Evolutionary conservation across 305 asterid species (phyloP).

Genomic region (Fraxinus platypoda): DNA sequence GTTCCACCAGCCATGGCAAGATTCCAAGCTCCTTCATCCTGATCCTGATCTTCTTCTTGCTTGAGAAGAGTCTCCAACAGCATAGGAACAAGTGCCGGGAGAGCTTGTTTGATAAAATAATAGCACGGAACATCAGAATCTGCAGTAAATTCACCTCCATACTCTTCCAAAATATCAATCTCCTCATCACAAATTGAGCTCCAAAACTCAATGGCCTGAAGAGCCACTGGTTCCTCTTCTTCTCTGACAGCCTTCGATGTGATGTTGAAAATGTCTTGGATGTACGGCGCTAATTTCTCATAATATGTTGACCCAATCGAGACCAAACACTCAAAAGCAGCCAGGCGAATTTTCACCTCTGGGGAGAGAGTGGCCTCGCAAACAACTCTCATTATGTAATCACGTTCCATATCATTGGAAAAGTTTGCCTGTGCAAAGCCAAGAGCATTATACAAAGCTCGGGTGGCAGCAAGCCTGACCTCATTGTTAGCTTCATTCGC

Average conservation of each 20-base stretch:
- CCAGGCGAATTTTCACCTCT: slow-evolving; percentile 73
- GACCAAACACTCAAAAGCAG: slow-evolving; percentile 81
- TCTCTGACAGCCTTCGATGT: slow-evolving; percentile 72
- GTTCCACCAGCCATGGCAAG: slow-evolving; percentile 95
- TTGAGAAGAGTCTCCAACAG: slow-evolving; percentile 73
- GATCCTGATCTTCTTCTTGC: slow-evolving; percentile 93
- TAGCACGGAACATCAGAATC: slow-evolving; percentile 73
- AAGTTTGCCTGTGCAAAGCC: slow-evolving; percentile 83
- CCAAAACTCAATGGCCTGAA: slow-evolving; percentile 90
- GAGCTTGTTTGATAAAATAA: slow-evolving; percentile 76
- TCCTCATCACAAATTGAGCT: slow-evolving; percentile 82
- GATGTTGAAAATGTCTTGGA: slow-evolving; percentile 61
- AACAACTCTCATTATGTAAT: slow-evolving; percentile 84
- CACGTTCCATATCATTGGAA: slow-evolving; percentile 79
- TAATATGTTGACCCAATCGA: slow-evolving; percentile 73
- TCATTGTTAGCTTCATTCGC: slow-evolving; percentile 58
- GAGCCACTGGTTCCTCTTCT: slow-evolving; percentile 81
- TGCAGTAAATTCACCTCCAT: slow-evolving; percentile 61
- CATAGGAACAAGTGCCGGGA: slow-evolving; percentile 81
- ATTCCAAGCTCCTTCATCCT: slow-evolving; percentile 88
- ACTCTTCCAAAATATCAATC: slow-evolving; percentile 70
- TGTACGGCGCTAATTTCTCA: slow-evolving; percentile 65
- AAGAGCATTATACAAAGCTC: slow-evolving; percentile 78
- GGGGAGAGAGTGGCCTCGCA: slow-evolving; percentile 77
- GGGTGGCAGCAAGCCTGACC: slow-evolving; percentile 78